Base-by-base conservation (phyloP, 192 early-diverging fungal species). In the Rhizophlyctis rosea region DNA sequence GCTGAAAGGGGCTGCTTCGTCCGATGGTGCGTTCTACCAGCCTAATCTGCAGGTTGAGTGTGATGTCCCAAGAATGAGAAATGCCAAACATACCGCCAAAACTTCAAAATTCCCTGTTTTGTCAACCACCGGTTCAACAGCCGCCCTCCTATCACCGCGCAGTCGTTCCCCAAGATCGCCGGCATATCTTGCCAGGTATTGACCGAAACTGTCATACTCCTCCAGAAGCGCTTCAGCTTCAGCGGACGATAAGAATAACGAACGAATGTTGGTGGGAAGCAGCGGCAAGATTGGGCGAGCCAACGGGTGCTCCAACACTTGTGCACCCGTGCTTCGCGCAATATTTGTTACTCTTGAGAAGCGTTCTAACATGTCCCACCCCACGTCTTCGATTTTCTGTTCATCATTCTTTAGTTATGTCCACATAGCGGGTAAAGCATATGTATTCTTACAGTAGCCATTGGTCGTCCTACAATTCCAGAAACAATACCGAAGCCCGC, bases 261-360 rank as follows among this genome's bases (percentile, higher is more conserved):
- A 59, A 16, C 75, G 62, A 31, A 82, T 57, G 32, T 77, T 67
- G 3, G 51, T 47, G 3, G 80, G 80, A 54, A 82, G 76, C 16
- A 67, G 65, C 2, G 80, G 74, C 3, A 82, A 39, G 36, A 82
- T 59, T 1, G 80, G 80, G 13, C 80, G 65, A 1, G 80, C 77
- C 4, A 82, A 64, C 11, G 75, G 76, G 54, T 78, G 75, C 31
- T 82, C 76, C n/a, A 80, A 62, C 2, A 77, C 80, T 58, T 81
- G 77, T 14, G 61, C 66, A 18, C 70, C 72, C 3, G 67, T 75
- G 35, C 64, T 70, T 48, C 73, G 61, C 11, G 76, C 76, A 52
- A 71, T 65, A 21, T 74, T 76, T 5, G 80, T 81, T 1, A 81
- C 80, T 47, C 62, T 54, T 2, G 74, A 67, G 32, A 81, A 79